Conservation (phyloP, 257 asterid species). For the Cordia subcordata region DNA sequence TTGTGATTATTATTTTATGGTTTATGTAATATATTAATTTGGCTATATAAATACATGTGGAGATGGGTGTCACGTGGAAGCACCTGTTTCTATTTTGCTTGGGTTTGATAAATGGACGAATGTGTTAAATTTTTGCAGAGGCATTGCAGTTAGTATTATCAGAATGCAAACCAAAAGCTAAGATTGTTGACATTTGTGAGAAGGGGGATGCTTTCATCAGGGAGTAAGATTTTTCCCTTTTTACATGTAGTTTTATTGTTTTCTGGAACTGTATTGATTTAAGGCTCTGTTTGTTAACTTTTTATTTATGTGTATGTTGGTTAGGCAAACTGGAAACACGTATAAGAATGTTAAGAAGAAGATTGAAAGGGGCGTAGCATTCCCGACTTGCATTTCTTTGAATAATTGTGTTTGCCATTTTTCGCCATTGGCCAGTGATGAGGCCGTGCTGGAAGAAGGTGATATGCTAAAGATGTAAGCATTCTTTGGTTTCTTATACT, state of each 20-base stretch:
- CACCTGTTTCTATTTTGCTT: too few species aligned
- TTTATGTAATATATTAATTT: too few species aligned
- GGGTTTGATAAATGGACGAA: too few species aligned
- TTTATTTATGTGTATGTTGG: not conserved
- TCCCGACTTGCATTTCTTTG: conserved; percentile 79
- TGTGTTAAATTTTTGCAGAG: conserved; percentile 37
- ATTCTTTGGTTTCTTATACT: not conserved
- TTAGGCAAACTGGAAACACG: conserved; percentile 73
- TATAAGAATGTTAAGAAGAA: conserved; percentile 81
- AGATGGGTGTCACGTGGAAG: too few species aligned
- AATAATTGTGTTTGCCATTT: conserved; percentile 75
- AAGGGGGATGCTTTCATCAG: conserved; percentile 62
- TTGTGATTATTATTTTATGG: too few species aligned
- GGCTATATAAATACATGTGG: too few species aligned
- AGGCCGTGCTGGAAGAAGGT: conserved; percentile 56
- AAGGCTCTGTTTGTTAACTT: not conserved
- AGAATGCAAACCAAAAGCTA: conserved; percentile 68
- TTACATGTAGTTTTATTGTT: too few species aligned
- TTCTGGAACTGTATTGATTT: not conserved
- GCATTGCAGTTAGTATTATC: conserved; percentile 68
- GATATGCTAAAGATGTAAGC: conserved; percentile 68
- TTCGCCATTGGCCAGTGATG: conserved; percentile 73
- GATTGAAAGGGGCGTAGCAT: conserved; percentile 79
- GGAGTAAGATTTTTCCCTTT: conserved; percentile 35
- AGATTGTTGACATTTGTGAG: conserved; percentile 77